phyloP scores from a whole-genome alignment of 148 eudicot species.

The Vaccinium macrocarpon region DNA sequence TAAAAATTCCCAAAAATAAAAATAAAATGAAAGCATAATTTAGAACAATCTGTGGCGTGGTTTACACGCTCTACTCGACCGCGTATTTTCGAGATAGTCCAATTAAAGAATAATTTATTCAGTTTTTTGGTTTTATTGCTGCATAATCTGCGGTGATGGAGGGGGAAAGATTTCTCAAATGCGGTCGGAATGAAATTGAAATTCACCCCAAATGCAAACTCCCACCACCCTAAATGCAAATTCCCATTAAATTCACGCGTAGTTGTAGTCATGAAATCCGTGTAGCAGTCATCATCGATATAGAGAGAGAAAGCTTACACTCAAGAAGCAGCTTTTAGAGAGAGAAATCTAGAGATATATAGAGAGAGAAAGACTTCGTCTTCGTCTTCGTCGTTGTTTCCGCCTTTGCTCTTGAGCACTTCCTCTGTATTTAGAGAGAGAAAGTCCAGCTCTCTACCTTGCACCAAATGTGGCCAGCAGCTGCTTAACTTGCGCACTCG shows the following conservation, averaged over 20 bases:
- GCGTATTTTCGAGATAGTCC: neutral
- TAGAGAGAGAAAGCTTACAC: neutral
- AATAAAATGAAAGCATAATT: too few relatives aligned
- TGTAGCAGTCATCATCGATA: constrained; percentile 16
- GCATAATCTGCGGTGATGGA: constrained; percentile 47
- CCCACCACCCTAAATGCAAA: constrained; percentile 22
- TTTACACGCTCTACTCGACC: neutral
- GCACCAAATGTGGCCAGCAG: constrained; percentile 19
- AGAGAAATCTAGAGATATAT: constrained; percentile 5
- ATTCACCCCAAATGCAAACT: constrained; percentile 52
- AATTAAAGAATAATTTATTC: neutral
- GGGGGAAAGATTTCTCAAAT: constrained; percentile 46
- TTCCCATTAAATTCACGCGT: constrained; percentile 72
- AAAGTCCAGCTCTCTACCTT: neutral
- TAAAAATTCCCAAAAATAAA: too few relatives aligned
- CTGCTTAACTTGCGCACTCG: constrained; percentile 25
- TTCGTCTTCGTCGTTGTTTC: constrained; percentile 15
- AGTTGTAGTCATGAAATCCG: constrained; percentile 59
- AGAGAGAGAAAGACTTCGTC: constrained; percentile 7
- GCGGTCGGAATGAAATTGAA: constrained; percentile 94
- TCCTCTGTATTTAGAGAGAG: neutral
- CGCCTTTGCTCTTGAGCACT: constrained; percentile 7
- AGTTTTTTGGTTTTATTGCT: constrained; percentile 25
- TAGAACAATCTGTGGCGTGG: neutral
- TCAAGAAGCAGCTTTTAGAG: constrained; percentile 1